Percentiles rank a stretch among this genome's conserved stretches.
These are phyloP conservation scores for Aspergillus ochraceus DNA, from an alignment of 2,329 filamentous ascomycete species.

Conservation along the genomic window DNA sequence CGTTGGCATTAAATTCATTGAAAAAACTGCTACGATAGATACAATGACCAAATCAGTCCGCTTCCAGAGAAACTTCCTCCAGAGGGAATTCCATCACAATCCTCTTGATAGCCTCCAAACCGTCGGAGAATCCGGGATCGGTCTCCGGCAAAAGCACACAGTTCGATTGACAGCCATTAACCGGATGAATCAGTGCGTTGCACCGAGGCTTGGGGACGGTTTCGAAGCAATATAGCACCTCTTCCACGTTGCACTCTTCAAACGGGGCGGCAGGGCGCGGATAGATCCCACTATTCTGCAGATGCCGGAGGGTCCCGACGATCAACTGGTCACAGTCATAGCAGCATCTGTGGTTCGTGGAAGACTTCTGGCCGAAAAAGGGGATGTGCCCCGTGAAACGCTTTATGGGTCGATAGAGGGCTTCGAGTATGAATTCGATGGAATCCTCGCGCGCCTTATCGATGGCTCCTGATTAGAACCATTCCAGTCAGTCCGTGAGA, in stretches of 20 bases:
- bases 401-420: conserved; percentile 1
- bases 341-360: conserved; percentile 1
- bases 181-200: neutral
- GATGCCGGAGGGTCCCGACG: neutral
- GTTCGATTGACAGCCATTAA: neutral
- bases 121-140: too few relatives aligned
- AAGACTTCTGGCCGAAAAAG: too few relatives aligned
- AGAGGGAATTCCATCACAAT: too few relatives aligned
- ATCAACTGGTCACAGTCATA: conserved; percentile 3
- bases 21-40: too few relatives aligned
- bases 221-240: neutral
- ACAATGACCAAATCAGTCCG: too few relatives aligned
- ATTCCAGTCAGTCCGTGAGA: neutral
- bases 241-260: neutral
- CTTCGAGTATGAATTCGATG: neutral
- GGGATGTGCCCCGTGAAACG: too few relatives aligned
- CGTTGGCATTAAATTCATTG: too few relatives aligned
- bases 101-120: too few relatives aligned
- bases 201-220: neutral
- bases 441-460: neutral
- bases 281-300: conserved; percentile 1
- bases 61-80: too few relatives aligned
- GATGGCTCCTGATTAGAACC: neutral
- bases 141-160: conserved; percentile 3
- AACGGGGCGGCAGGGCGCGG: conserved; percentile 1